Base-by-base conservation (phyloP, 108 stramenopile genomes). In the Cyclotella sp. region DNA sequence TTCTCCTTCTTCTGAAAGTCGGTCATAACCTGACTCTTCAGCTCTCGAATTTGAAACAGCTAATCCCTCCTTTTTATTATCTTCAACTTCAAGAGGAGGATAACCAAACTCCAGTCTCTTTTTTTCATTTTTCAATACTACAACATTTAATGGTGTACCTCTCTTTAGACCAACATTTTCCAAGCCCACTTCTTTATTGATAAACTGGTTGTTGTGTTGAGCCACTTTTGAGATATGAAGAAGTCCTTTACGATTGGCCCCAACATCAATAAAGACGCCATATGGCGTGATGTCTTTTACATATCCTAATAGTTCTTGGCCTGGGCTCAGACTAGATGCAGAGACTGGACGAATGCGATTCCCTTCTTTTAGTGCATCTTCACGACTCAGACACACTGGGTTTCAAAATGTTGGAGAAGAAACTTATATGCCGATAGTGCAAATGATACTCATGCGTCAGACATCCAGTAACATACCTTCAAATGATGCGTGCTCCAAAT, bases 191-290 rank as follows among this genome's bases (percentile, higher is more conserved):
- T 85, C 85, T 72, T 89, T 89, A 62, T 89, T 67, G 42, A 94
- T 75, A 57, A 81, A 94, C 24, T 57, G 30, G 52, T 77, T 63
- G 62, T 77, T 76, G 13, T 86, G 58, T 44, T 82, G 75, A 8
- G 89, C 87, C 34, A 94, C 88, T 64, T 76, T 89, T 57, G 52
- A 74, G 0, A 94, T 91, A 71, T 94, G 93, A 27, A 94, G 59
- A 59, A 94, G 68, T 28, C 93, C 93, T 30, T 75, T 81, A 71
- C 90, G 82, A 85, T 91, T 91, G 9, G 90, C 93, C 70, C 89
- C 90, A 9, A 94, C 87, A 77, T 91, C 88, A 45, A 94, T 75
- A 4, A 91, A 79, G 3, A 84, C 88, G 19, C 93, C 93, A 72
- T 89, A 94, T 0, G 85, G 83, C n/a, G 74, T 73, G 13, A 94